Conservation (phyloP, 2,329 filamentous ascomycete species). For the Nannizzia gypsea region DNA sequence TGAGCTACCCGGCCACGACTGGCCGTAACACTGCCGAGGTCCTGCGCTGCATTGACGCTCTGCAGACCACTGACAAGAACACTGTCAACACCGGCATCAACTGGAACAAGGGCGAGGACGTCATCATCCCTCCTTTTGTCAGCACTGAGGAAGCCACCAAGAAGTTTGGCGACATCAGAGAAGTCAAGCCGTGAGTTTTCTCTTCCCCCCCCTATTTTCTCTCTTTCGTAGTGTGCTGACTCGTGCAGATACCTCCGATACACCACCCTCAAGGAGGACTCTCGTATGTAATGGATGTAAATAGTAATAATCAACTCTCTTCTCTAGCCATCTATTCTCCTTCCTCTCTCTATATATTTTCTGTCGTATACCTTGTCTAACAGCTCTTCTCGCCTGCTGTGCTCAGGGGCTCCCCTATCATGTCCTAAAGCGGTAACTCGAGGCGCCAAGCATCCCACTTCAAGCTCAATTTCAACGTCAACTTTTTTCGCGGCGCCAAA, state of each 20-base stretch:
- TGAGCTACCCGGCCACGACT: constrained; percentile 84
- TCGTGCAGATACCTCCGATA: constrained; percentile 27
- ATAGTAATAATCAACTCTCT: not conserved
- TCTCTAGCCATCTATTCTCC: not conserved
- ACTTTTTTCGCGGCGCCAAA: not conserved
- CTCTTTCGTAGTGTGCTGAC: not conserved
- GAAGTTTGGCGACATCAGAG: constrained; percentile 64
- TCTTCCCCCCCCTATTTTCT: not conserved
- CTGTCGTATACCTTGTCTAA: not conserved
- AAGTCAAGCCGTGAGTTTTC: constrained; percentile 44
- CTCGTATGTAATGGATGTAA: not conserved
- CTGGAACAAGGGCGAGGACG: constrained; percentile 80
- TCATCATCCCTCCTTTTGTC: constrained; percentile 77
- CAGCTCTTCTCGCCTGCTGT: too few relatives aligned
- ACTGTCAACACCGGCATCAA: constrained; percentile 80
- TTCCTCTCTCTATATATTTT: not conserved
- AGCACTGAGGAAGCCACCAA: constrained; percentile 75
- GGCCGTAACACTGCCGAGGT: constrained; percentile 74
- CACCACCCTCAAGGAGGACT: constrained; percentile 24
- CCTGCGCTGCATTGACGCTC: constrained; percentile 64
- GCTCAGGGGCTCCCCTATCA: not conserved
- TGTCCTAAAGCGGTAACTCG: not conserved
- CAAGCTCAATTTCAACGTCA: not conserved
- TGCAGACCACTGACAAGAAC: constrained; percentile 78
- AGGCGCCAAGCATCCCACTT: constrained; percentile 1